A percentile compares a stretch with the other conserved stretches of the same genome.
These are phyloP conservation scores for Penicillium italicum DNA, from an alignment of 2,329 filamentous ascomycete species.

Conservation along the genomic window DNA sequence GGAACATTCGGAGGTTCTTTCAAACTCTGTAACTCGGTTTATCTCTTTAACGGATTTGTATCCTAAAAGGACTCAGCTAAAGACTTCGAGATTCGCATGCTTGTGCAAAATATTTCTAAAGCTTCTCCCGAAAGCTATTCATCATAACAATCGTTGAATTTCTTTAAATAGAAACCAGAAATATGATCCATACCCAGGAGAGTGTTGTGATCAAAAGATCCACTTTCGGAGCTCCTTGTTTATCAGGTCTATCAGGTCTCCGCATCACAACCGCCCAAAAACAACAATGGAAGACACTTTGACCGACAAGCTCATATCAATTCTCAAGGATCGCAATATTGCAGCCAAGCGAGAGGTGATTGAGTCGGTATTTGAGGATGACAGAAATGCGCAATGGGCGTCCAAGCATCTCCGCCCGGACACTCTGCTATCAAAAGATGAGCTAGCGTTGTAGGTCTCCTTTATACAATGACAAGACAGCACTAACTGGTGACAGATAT, in stretches of 20 bases:
- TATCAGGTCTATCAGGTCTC: background rate
- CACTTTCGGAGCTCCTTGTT: background rate
- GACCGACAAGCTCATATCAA: constrained; percentile 21
- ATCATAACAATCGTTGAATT: no score
- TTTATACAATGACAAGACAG: background rate
- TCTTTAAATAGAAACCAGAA: no score
- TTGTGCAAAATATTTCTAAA: background rate
- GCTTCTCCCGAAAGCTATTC: background rate
- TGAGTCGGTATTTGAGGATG: constrained; percentile 26
- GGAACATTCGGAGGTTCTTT: background rate
- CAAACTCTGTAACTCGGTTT: background rate
- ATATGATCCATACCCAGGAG: no score
- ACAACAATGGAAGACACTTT: constrained; percentile 3
- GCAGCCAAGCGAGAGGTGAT: constrained; percentile 28
- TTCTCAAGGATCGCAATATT: constrained; percentile 32
- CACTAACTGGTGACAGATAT: constrained; percentile 25
- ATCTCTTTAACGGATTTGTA: background rate
- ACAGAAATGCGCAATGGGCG: constrained; percentile 32
- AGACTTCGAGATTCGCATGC: background rate
- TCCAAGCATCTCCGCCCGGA: constrained; percentile 30
- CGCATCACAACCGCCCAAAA: background rate
- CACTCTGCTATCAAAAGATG: constrained; percentile 41
- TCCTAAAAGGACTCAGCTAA: background rate
- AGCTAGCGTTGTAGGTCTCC: constrained; percentile 34
- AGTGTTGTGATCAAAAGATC: no score